phyloP scores from a whole-genome alignment of 1,139 yeast genomes.

The Candida smagusa region DNA sequence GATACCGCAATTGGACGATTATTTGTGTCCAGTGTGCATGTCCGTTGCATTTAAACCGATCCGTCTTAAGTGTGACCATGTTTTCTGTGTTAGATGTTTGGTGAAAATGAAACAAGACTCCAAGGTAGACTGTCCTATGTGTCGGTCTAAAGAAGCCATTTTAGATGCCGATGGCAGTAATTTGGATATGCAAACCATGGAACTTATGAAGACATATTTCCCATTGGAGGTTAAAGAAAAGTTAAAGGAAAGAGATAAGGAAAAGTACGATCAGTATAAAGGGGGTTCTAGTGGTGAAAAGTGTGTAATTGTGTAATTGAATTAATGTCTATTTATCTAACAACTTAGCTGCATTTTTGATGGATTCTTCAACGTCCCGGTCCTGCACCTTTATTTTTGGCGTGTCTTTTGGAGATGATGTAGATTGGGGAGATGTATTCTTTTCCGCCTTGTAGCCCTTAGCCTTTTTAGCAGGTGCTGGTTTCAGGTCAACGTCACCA shows the following conservation, averaged over 20 bases:
- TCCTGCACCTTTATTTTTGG: constrained; percentile 6
- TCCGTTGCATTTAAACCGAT: constrained; percentile 71
- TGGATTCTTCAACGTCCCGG: constrained; percentile 6
- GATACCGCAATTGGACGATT: constrained; percentile 73
- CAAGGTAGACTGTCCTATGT: constrained; percentile 64
- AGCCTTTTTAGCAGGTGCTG: neutral
- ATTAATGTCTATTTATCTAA: constrained; percentile 1
- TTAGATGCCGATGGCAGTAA: constrained; percentile 57
- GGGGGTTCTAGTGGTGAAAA: constrained; percentile 20
- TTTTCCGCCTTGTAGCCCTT: constrained; percentile 17
- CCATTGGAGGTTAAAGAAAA: constrained; percentile 67
- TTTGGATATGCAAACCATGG: constrained; percentile 53
- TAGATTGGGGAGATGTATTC: constrained; percentile 3
- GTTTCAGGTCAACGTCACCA: constrained; percentile 1
- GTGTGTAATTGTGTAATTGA: constrained; percentile 20
- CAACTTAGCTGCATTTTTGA: neutral
- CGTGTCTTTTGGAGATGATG: constrained; percentile 1
- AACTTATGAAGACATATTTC: constrained; percentile 55
- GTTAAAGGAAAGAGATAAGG: constrained; percentile 56
- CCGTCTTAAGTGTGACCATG: constrained; percentile 57
- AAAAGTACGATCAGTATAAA: constrained; percentile 36
- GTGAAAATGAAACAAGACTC: constrained; percentile 60
- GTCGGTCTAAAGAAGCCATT: constrained; percentile 53
- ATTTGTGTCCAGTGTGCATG: constrained; percentile 70
- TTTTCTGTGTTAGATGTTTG: constrained; percentile 69